A percentile compares a stretch with the other conserved stretches of the same genome.
Conservation (phyloP, 1,284 basidiomycete genomes). For the Meripilus lineatus region DNA sequence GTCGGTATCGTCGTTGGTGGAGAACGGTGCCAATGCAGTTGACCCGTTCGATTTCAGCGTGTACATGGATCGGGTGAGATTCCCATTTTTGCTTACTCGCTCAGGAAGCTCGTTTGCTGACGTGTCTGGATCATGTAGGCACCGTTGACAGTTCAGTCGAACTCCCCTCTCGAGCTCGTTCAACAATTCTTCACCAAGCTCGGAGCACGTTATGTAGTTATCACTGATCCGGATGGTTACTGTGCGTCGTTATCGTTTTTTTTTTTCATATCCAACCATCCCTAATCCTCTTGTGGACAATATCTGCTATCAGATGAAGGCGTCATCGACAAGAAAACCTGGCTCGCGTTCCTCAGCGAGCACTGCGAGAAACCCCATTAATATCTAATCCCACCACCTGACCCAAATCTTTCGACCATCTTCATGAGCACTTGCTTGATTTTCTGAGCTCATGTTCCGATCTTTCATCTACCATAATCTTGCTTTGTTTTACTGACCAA, state of each 20-base stretch:
- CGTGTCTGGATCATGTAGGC: slow-evolving; percentile 42
- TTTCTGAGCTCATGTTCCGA: too few species aligned
- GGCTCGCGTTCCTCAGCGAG: slow-evolving; percentile 79
- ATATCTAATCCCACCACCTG: too few species aligned
- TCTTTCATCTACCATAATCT: too few species aligned
- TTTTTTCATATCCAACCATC: not conserved
- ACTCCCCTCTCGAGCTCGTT: slow-evolving; percentile 84
- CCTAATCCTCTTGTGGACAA: not conserved
- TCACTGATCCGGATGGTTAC: slow-evolving; percentile 77
- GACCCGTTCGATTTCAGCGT: slow-evolving; percentile 83
- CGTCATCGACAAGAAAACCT: slow-evolving; percentile 89
- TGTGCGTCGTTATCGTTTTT: slow-evolving; percentile 72
- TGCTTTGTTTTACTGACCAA: too few species aligned
- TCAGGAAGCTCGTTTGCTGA: slow-evolving; percentile 1
- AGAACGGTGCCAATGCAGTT: slow-evolving; percentile 30
- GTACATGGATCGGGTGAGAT: slow-evolving; percentile 83
- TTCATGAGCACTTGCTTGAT: too few species aligned
- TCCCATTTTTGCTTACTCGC: slow-evolving; percentile 11
- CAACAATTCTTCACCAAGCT: slow-evolving; percentile 92
- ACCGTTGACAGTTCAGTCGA: slow-evolving; percentile 76
- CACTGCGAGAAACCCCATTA: too few species aligned
- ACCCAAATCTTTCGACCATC: too few species aligned
- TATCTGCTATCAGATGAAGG: slow-evolving; percentile 65
- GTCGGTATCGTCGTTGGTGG: slow-evolving; percentile 56
- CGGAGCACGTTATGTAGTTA: slow-evolving; percentile 85